Evolutionary conservation across 2,329 filamentous ascomycete species (phyloP), one percentile per base, ranked within the genome.

Genomic region (Fusarium sp.): DNA sequence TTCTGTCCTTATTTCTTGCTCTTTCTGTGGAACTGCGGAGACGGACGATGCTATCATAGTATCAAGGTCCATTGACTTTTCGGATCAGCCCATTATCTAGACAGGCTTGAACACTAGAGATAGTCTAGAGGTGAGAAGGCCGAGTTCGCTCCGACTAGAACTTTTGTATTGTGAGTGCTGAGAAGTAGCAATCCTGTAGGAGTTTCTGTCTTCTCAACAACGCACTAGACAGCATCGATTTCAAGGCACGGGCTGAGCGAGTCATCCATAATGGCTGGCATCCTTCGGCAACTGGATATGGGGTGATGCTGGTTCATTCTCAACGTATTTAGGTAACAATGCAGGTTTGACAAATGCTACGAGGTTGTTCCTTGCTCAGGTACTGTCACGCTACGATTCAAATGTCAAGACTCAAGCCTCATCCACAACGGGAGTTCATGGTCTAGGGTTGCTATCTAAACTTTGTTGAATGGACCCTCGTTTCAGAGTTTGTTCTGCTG

Each of bases 11-110:
- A 20, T 14, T 6, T 23, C 20, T 26, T 45, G 26, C 32, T 48
- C 43, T 38, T 19, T 32, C n/a, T 19, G 50, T 19, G 44, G 44
- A 30, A 44, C 58, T 55, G 7, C 24, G 39, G 15, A 38, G 9
- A 45, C 21, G n/a, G 20, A 34, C 51, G 34, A 57, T 63, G 60
- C 34, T 66, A 68, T 55, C 50, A 49, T 68, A 47, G 9, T 23
- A 68, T 56, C 52, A 38, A 24, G 23, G 23, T 39, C 26, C 17
- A 34, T 39, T 19, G 34, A 28, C 28, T 48, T 28, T 23, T 46
- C n/a, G 20, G 28, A 23, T 66, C 43, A 56, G 46, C 56, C 46
- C 50, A 64, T 64, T 43, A 17, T 57, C 21, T 21, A 42, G 36
- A 43, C 30, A 20, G 42, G 20, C 49, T 24, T 56, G 47, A 26